phyloP scores from a whole-genome alignment of 306 rosid species.

The Quillaja saponaria region DNA sequence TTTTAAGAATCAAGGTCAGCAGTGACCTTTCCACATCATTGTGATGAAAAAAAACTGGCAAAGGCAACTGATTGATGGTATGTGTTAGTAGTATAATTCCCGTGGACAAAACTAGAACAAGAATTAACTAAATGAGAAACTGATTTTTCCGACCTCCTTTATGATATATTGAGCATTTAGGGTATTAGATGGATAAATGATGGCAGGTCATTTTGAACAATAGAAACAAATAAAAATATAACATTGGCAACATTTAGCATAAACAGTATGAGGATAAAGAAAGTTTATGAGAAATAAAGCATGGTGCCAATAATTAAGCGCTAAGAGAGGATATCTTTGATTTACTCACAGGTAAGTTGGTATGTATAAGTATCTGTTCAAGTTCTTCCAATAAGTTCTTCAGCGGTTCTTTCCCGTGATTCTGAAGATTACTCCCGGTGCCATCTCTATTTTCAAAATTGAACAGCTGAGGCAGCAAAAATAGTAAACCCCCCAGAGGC shows the following conservation, averaged over 20 bases:
- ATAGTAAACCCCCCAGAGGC: conserved; percentile 86
- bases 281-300: conserved; percentile 7
- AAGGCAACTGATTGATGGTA: neutral
- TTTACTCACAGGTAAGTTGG: conserved; percentile 87
- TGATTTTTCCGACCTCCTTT: too few relatives aligned
- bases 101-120: neutral
- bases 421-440: conserved; percentile 35
- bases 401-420: conserved; percentile 41
- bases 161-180: too few relatives aligned
- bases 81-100: conserved; percentile 5
- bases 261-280: neutral
- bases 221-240: too few relatives aligned
- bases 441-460: conserved; percentile 46
- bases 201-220: too few relatives aligned
- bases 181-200: too few relatives aligned
- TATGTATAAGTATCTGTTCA: conserved; percentile 74
- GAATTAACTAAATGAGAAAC: conserved; percentile 8
- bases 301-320: neutral
- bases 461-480: conserved; percentile 80
- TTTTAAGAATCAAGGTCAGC: conserved; percentile 12
- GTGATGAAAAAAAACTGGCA: neutral
- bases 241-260: neutral
- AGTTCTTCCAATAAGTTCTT: conserved; percentile 61
- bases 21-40: neutral
- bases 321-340: conserved; percentile 2